Evolutionary conservation across 306 rosid genomes (phyloP).

Genomic region (Notholithocarpus densiflorus): DNA sequence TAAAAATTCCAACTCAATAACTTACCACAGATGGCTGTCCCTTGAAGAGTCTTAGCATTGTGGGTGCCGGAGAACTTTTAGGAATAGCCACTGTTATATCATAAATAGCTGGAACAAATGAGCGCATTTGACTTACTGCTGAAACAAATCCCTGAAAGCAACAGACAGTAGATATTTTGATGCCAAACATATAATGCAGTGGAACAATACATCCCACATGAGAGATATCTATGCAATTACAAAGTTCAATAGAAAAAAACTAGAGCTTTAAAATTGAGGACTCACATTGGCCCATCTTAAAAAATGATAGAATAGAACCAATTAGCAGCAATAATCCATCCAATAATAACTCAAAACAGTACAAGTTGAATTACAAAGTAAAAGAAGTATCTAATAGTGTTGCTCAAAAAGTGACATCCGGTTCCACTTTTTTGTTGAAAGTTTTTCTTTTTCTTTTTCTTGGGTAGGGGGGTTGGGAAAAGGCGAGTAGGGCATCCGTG

Average conservation of each 20-base stretch:
- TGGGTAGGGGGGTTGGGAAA: too few species aligned
- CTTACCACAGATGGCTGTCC: conserved; percentile 89
- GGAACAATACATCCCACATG: not conserved
- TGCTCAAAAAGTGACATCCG: not conserved
- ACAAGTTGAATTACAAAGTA: not conserved
- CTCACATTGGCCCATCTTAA: not conserved
- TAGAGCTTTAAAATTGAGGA: not conserved
- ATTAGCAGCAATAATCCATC: not conserved
- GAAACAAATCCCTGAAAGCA: conserved; percentile 83
- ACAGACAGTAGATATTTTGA: conserved; percentile 4
- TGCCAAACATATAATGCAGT: not conserved
- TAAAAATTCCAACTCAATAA: conserved; percentile 18
- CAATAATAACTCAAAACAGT: not conserved
- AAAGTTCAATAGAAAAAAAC: not conserved
- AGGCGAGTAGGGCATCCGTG: too few species aligned
- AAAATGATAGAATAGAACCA: not conserved
- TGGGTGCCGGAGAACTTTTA: conserved; percentile 80
- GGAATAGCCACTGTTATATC: conserved; percentile 81
- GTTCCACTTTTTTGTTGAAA: not conserved
- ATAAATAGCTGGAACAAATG: conserved; percentile 85
- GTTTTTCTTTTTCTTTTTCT: not conserved
- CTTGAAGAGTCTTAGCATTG: conserved; percentile 83
- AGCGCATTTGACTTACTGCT: conserved; percentile 71
- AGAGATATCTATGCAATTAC: not conserved
- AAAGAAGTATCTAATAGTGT: not conserved